Evolutionary conservation across 371 early-diverging fungal genomes (phyloP).

Genomic region (Sporodiniella umbellata): DNA sequence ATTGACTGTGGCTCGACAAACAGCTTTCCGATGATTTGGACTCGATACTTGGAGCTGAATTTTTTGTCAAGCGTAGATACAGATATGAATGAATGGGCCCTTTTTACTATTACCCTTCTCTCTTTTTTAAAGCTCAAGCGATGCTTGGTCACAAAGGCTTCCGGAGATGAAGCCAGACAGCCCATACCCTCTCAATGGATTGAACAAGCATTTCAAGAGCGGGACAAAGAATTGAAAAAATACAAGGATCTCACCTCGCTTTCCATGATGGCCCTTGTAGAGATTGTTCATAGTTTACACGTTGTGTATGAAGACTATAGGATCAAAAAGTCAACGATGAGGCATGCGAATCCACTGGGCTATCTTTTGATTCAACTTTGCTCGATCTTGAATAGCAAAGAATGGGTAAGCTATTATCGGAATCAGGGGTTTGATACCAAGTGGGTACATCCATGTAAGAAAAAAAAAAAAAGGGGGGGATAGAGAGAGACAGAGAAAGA

Average conservation of each 20-base stretch:
- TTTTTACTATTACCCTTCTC: constrained; percentile 48
- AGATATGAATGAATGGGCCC: constrained; percentile 47
- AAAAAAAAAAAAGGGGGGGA: too few relatives aligned
- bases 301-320: constrained; percentile 64
- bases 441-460: constrained; percentile 7
- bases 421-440: constrained; percentile 11
- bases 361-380: constrained; percentile 48
- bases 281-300: constrained; percentile 52
- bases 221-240: too few relatives aligned
- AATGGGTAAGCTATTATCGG: constrained; percentile 50
- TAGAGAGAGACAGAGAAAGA: too few relatives aligned
- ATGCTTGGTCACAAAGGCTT: too few relatives aligned
- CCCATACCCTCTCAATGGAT: constrained; percentile 7
- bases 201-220: constrained; percentile 1
- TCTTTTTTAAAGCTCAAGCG: constrained; percentile 41
- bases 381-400: constrained; percentile 30
- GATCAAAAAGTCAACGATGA: constrained; percentile 32
- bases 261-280: neutral
- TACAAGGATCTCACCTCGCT: neutral
- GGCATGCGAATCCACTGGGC: constrained; percentile 27
- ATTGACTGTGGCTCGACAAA: constrained; percentile 44
- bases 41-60: constrained; percentile 6
- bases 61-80: neutral
- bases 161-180: neutral
- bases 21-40: constrained; percentile 14